Evolutionary conservation across 2,329 filamentous ascomycete genomes (phyloP).

Genomic region (Mycogone perniciosa): DNA sequence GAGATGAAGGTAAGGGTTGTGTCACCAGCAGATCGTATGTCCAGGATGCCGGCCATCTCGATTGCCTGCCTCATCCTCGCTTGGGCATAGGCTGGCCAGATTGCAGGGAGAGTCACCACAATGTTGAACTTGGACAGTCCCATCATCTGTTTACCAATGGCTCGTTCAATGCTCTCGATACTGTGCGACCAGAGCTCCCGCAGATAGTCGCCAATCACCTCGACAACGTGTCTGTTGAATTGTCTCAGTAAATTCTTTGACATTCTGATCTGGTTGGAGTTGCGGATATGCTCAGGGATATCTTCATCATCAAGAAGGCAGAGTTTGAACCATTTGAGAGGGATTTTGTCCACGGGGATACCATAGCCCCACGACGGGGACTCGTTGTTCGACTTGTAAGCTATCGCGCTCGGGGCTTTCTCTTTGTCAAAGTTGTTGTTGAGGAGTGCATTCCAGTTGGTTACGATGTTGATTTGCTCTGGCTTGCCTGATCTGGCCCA

Average conservation of each 20-base stretch:
- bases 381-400: neutral
- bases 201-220: slow-evolving; percentile 29
- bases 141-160: slow-evolving; percentile 19
- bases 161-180: slow-evolving; percentile 20
- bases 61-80: slow-evolving; percentile 32
- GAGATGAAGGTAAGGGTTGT: slow-evolving; percentile 32
- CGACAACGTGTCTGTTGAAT: slow-evolving; percentile 17
- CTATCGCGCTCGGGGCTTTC: slow-evolving; percentile 27
- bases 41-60: slow-evolving; percentile 30
- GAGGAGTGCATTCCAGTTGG: slow-evolving; percentile 22
- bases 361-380: slow-evolving; percentile 27
- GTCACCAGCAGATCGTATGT: slow-evolving; percentile 16
- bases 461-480: slow-evolving; percentile 24
- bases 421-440: slow-evolving; percentile 22
- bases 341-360: slow-evolving; percentile 16
- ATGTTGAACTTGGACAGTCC: slow-evolving; percentile 26
- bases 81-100: slow-evolving; percentile 37
- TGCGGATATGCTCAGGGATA: slow-evolving; percentile 17
- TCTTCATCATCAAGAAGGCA: slow-evolving; percentile 30
- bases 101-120: slow-evolving; percentile 39
- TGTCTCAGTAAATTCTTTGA: neutral
- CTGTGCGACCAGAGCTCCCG: slow-evolving; percentile 28
- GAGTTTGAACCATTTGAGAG: slow-evolving; percentile 37
- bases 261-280: slow-evolving; percentile 17
- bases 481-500: slow-evolving; percentile 28